Evolutionary conservation across 164 flowering plant genomes (phyloP).

Genomic region (Magnolia changhungtana): DNA sequence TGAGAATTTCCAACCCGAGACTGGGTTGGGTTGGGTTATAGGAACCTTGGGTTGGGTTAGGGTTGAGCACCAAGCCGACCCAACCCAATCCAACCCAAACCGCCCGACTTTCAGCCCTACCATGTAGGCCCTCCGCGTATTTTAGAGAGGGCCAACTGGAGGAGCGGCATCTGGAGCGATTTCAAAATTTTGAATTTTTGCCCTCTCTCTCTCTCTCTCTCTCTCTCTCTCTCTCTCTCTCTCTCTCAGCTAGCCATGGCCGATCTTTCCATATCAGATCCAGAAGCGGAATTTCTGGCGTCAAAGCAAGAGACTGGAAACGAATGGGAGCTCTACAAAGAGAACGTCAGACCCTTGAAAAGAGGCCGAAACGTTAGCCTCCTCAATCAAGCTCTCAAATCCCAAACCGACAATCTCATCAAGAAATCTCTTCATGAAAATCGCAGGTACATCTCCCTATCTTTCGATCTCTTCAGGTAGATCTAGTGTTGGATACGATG

Average conservation of each 20-base stretch:
- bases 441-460: slow-evolving; percentile 40
- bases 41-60: too few species aligned
- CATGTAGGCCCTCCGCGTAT: neutral
- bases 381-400: slow-evolving; percentile 64
- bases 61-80: too few species aligned
- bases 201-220: slow-evolving; percentile 1
- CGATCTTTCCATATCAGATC: slow-evolving; percentile 38
- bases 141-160: neutral
- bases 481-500: neutral
- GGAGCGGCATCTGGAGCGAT: neutral
- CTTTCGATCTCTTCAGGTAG: neutral
- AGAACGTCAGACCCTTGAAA: slow-evolving; percentile 87
- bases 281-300: slow-evolving; percentile 66
- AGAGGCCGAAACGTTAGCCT: slow-evolving; percentile 75
- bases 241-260: slow-evolving; percentile 19
- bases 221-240: slow-evolving; percentile 12
- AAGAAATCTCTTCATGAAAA: slow-evolving; percentile 49
- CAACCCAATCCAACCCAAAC: too few species aligned
- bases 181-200: slow-evolving; percentile 9
- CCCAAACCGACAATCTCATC: slow-evolving; percentile 40
- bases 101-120: too few species aligned
- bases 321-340: slow-evolving; percentile 93
- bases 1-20: too few species aligned
- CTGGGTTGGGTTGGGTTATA: too few species aligned
- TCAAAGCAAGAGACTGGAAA: slow-evolving; percentile 55